Percentiles rank a stretch among this genome's conserved stretches.
These are phyloP conservation scores for Trypanosoma cruzi DNA, from an alignment of 208 protist genomes.

Conservation along the genomic window DNA sequence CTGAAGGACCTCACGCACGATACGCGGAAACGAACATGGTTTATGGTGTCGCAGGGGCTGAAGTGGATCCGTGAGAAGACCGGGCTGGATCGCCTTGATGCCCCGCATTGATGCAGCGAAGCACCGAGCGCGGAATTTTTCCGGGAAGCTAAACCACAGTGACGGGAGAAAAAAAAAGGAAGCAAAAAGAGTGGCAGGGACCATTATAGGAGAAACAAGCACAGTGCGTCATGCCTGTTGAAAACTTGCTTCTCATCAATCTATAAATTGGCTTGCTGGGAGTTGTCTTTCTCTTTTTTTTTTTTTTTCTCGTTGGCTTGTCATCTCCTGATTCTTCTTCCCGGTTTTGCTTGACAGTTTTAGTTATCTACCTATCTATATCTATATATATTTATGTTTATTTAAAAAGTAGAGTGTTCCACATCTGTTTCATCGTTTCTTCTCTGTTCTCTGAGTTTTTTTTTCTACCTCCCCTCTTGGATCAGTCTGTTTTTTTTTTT, in stretches of 20 bases:
- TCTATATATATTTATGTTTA: neutral
- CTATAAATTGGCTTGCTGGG: neutral
- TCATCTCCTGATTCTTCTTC: too few species aligned
- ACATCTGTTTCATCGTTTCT: constrained; percentile 1
- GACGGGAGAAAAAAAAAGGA: neutral
- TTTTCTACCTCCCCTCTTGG: neutral
- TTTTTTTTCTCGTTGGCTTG: constrained; percentile 10
- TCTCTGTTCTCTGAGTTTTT: neutral
- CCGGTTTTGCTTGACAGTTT: neutral
- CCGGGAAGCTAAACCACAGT: neutral
- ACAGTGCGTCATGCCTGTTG: neutral
- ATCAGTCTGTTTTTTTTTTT: constrained; percentile 7
- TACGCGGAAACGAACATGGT: constrained; percentile 28
- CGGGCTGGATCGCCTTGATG: constrained; percentile 9
- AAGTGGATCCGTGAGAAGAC: constrained; percentile 26
- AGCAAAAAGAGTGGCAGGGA: neutral
- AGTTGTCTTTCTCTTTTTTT: constrained; percentile 23
- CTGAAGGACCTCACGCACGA: constrained; percentile 39
- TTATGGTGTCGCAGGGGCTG: constrained; percentile 13
- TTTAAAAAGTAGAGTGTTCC: neutral
- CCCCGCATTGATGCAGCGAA: neutral
- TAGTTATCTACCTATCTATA: neutral
- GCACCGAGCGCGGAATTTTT: neutral
- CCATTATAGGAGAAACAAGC: neutral
- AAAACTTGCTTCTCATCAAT: neutral